Conservation (phyloP, 164 flowering plant species). For the Liquidambar formosana region DNA sequence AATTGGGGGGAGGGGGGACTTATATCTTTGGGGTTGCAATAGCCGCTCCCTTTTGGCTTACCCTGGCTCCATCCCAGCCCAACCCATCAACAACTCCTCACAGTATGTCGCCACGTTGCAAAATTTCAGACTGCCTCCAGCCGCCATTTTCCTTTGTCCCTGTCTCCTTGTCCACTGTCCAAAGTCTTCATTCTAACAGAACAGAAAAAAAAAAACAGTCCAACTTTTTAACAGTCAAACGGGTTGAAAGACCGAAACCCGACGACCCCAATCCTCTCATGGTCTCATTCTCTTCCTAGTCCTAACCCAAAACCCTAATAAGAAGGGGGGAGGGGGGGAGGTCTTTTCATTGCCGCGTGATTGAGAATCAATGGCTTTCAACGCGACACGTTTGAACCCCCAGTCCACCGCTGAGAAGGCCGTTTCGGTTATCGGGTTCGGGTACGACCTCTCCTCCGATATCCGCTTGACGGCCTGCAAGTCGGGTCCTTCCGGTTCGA, state of each 20-base stretch:
- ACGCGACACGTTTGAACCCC: slow-evolving; percentile 21
- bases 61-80: too few species aligned
- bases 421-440: slow-evolving; percentile 67
- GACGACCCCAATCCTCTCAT: too few species aligned
- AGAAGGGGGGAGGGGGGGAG: neutral
- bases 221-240: neutral
- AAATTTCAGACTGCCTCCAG: neutral
- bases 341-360: neutral
- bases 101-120: neutral
- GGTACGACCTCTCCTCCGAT: slow-evolving; percentile 67
- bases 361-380: slow-evolving; percentile 1
- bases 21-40: too few species aligned
- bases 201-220: neutral
- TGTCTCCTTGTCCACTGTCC: neutral
- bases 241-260: neutral
- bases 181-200: neutral
- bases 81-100: neutral
- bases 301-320: neutral
- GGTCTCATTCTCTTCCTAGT: neutral
- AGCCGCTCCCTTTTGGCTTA: too few species aligned
- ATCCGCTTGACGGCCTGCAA: slow-evolving; percentile 62
- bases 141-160: neutral
- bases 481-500: slow-evolving; percentile 44
- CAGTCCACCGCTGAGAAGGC: slow-evolving; percentile 79
- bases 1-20: too few species aligned